phyloP scores from a whole-genome alignment of 768 basidiomycete species.

The Phanerodontia chrysosporium region DNA sequence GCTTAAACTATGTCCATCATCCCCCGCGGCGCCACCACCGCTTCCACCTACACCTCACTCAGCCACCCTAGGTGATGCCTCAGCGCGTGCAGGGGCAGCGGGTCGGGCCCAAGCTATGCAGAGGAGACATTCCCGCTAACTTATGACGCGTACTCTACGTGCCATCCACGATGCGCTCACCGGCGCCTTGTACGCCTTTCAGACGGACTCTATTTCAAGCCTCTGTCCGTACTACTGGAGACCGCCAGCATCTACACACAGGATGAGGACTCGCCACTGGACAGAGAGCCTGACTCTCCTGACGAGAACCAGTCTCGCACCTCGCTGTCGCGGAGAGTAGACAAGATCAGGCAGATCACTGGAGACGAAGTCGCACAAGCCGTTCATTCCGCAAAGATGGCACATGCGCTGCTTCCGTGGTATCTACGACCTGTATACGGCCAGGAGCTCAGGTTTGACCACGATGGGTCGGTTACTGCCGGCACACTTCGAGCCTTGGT shows the following conservation, averaged over 20 bases:
- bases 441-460: constrained; percentile 57
- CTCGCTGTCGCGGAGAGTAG: constrained; percentile 11
- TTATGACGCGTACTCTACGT: neutral
- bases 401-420: constrained; percentile 42
- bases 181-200: constrained; percentile 36
- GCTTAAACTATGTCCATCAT: constrained; percentile 1
- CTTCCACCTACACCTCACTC: constrained; percentile 5
- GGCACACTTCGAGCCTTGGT: constrained; percentile 73
- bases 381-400: constrained; percentile 34
- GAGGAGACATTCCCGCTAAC: neutral
- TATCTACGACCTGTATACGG: constrained; percentile 55
- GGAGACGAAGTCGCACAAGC: constrained; percentile 41
- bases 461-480: constrained; percentile 60
- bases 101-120: neutral
- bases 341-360: constrained; percentile 35
- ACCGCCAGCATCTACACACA: constrained; percentile 22
- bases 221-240: constrained; percentile 36
- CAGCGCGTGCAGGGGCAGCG: neutral
- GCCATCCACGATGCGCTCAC: constrained; percentile 20
- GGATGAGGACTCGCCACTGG: neutral
- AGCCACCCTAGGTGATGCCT: neutral
- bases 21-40: constrained; percentile 5
- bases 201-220: constrained; percentile 32
- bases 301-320: neutral
- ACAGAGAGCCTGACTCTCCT: neutral